These are phyloP conservation scores for Lentinula edodes DNA, from an alignment of 768 basidiomycete species.

Conservation along the genomic window DNA sequence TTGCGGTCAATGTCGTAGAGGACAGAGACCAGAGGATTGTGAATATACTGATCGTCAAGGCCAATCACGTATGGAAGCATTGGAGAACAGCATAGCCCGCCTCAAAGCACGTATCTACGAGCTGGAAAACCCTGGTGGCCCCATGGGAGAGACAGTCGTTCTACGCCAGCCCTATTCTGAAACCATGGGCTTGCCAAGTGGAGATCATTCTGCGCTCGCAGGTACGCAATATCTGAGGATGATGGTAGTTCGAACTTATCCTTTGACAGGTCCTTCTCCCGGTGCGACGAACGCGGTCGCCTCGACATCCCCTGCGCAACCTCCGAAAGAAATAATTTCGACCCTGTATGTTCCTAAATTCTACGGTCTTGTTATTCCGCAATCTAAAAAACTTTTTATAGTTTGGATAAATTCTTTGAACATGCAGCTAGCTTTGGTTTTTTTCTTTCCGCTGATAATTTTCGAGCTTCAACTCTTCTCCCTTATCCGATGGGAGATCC, in stretches of 20 bases:
- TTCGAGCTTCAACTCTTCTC: slow-evolving; percentile 31
- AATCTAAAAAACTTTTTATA: slow-evolving; percentile 7
- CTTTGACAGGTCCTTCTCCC: neutral
- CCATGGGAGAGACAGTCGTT: slow-evolving; percentile 18
- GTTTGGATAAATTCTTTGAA: slow-evolving; percentile 37
- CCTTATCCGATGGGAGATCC: slow-evolving; percentile 25
- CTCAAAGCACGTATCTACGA: slow-evolving; percentile 43
- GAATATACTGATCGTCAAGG: slow-evolving; percentile 48
- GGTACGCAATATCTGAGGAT: neutral
- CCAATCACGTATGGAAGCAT: slow-evolving; percentile 39
- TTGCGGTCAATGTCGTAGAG: slow-evolving; percentile 46
- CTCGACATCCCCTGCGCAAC: slow-evolving; percentile 18
- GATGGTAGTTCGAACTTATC: neutral
- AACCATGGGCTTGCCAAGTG: neutral
- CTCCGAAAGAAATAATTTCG: slow-evolving; percentile 23
- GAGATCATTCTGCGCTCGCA: neutral
- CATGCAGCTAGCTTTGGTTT: slow-evolving; percentile 49
- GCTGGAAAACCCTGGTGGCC: slow-evolving; percentile 31
- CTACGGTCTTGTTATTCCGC: neutral
- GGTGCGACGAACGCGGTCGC: neutral
- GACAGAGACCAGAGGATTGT: slow-evolving; percentile 48
- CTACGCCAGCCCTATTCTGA: slow-evolving; percentile 31
- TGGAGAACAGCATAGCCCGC: slow-evolving; percentile 46
- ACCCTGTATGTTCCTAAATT: slow-evolving; percentile 21
- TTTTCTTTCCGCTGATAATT: slow-evolving; percentile 47